Evolutionary conservation across 148 eudicot species (phyloP), one percentile per base, ranked within the genome.

Genomic region (Chenopodium quinoa): DNA sequence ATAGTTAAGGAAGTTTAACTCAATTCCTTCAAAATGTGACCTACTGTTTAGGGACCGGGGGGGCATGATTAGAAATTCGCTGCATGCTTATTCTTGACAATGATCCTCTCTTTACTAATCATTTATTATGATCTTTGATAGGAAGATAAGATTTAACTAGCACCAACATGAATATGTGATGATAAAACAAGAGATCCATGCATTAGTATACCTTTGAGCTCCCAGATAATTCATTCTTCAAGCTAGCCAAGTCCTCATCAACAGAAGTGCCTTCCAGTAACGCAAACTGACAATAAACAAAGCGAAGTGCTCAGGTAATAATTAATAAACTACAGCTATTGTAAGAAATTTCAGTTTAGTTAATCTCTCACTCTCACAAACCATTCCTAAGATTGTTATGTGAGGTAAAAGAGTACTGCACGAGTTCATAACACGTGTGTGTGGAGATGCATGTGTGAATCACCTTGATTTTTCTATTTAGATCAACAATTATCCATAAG

Each of bases 231-330:
- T 90, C 95, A 82, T 86, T 89, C 90, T 90, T 96, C 89, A 96
- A 86, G 85, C 64, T 84, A 69, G 88, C 97, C 60, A 96, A 90
- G 77, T 96, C 99, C 27, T 94, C 98, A 69, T 96, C 99, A 52
- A 94, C 98, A 32, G 98, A 94, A 78, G 98, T 89, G 83, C 87
- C 86, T 88, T 96, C 99, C 44, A 96, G 88, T 87, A 94, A 44
- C 8, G 98, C 97, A 91, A 96, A 96, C 99, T 96, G 89, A 82
- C 80, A 67, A 85, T 37, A 80, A 66, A 66, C 68, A 80, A 37
- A 48, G 68, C 20, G 64, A 80, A 64, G 22, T 27, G 3, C 50
- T 64, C 40, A 75, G 75, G 67, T 72, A 73, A 40, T 40, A 40
- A 40, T 40, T 40, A 37, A 65, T 32, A 31, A 32, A 58, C 23